These are phyloP conservation scores for Lipomyces yamanashiensis DNA, from an alignment of 805 yeast genomes.

Conservation along the genomic window DNA sequence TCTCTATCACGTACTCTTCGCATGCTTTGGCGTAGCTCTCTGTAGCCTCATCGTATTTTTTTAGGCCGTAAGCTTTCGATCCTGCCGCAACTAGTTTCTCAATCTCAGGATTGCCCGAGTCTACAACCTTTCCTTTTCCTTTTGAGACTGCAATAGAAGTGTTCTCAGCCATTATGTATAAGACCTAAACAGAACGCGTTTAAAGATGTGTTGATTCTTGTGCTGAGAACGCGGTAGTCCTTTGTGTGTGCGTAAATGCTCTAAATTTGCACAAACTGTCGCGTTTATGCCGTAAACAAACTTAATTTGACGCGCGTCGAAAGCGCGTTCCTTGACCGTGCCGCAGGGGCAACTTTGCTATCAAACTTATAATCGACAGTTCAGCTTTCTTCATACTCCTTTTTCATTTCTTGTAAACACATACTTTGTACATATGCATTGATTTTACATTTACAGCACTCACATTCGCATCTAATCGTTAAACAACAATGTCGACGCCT, in stretches of 20 bases:
- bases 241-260: neutral
- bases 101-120: constrained; percentile 46
- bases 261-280: neutral
- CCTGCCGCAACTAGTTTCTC: constrained; percentile 62
- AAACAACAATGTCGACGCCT: constrained; percentile 14
- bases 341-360: neutral
- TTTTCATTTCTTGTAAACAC: neutral
- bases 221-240: constrained; percentile 3
- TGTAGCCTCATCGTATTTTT: constrained; percentile 69
- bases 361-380: too few relatives aligned
- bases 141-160: neutral
- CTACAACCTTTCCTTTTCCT: constrained; percentile 8
- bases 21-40: constrained; percentile 77
- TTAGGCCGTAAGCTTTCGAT: constrained; percentile 64
- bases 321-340: neutral
- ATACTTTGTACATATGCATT: constrained; percentile 5
- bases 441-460: neutral
- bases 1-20: constrained; percentile 53
- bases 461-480: neutral
- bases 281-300: constrained; percentile 6
- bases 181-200: too few relatives aligned
- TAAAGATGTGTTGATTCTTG: neutral
- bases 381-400: neutral
- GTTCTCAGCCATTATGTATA: neutral
- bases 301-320: neutral